Conservation (phyloP, 1,284 basidiomycete genomes). For the Trametes hirsuta region DNA sequence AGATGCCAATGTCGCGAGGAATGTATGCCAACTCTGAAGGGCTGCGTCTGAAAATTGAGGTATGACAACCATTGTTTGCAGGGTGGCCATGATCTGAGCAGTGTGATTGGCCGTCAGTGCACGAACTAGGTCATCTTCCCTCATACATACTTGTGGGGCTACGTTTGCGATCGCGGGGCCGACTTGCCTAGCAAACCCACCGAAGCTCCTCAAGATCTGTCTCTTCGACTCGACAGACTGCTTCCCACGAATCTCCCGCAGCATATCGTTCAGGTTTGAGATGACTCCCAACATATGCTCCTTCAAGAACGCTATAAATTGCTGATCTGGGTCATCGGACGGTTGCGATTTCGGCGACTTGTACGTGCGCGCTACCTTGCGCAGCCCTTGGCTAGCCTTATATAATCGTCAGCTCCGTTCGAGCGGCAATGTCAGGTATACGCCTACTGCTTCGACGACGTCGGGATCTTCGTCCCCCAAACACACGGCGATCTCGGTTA, state of each 20-base stretch:
- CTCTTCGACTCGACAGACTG: slow-evolving; percentile 68
- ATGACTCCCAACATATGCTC: slow-evolving; percentile 82
- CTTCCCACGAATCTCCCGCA: slow-evolving; percentile 82
- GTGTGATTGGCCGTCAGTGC: neutral
- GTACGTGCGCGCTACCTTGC: slow-evolving; percentile 54
- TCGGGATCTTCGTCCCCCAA: slow-evolving; percentile 68
- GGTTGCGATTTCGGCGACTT: slow-evolving; percentile 27
- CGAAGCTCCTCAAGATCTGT: slow-evolving; percentile 81
- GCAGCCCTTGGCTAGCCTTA: slow-evolving; percentile 66
- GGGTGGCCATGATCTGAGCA: slow-evolving; percentile 90
- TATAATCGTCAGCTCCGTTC: neutral
- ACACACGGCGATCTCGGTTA: slow-evolving; percentile 76
- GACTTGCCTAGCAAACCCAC: slow-evolving; percentile 72
- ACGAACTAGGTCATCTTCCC: neutral
- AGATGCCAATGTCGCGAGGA: slow-evolving; percentile 73
- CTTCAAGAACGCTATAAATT: slow-evolving; percentile 62
- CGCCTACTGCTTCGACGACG: slow-evolving; percentile 47
- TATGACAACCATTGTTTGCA: slow-evolving; percentile 84
- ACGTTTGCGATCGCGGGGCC: slow-evolving; percentile 75
- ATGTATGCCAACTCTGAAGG: slow-evolving; percentile 81
- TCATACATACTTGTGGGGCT: slow-evolving; percentile 77
- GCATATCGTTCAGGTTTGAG: slow-evolving; percentile 77
- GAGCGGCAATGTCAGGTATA: neutral
- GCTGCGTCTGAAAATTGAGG: slow-evolving; percentile 80
- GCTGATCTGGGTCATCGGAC: slow-evolving; percentile 17